phyloP scores from a whole-genome alignment of 306 rosid species.

The Inga leiocalycina region DNA sequence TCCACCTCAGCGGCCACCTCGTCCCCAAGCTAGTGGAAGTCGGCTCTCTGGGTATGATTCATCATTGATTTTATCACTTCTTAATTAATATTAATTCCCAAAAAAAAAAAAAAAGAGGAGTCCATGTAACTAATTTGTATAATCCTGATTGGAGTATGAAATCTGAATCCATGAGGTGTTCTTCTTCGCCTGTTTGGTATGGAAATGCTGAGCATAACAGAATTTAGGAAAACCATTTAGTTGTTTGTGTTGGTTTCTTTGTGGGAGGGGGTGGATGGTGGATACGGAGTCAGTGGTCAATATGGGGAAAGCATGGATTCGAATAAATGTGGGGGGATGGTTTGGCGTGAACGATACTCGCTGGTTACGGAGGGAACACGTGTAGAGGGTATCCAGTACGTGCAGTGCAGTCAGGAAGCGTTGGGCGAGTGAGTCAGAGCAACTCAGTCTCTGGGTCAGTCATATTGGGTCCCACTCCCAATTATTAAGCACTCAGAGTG shows the following conservation, averaged over 20 bases:
- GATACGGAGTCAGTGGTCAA: not conserved
- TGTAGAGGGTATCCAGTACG: conserved; percentile 40
- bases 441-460: conserved; percentile 11
- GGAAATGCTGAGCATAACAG: not conserved
- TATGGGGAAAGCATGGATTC: not conserved
- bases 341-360: conserved; percentile 21
- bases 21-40: conserved; percentile 83
- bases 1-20: conserved; percentile 93
- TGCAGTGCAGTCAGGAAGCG: conserved; percentile 8
- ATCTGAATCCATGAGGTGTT: not conserved
- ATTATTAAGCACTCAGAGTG: conserved; percentile 38
- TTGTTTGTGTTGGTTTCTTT: not conserved
- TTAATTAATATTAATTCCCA: not conserved
- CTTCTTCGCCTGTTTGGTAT: not conserved
- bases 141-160: conserved; percentile 24
- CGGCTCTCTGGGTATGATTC: conserved; percentile 77
- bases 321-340: conserved; percentile 7
- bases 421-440: conserved; percentile 7
- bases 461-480: conserved; percentile 34
- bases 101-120: not conserved
- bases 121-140: conserved; percentile 30
- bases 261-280: not conserved
- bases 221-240: not conserved
- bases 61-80: not conserved
- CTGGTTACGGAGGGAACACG: conserved; percentile 39